Evolutionary conservation across 257 asterid genomes (phyloP), one percentile per base, ranked within the genome.

Genomic region (Apocynum venetum): DNA sequence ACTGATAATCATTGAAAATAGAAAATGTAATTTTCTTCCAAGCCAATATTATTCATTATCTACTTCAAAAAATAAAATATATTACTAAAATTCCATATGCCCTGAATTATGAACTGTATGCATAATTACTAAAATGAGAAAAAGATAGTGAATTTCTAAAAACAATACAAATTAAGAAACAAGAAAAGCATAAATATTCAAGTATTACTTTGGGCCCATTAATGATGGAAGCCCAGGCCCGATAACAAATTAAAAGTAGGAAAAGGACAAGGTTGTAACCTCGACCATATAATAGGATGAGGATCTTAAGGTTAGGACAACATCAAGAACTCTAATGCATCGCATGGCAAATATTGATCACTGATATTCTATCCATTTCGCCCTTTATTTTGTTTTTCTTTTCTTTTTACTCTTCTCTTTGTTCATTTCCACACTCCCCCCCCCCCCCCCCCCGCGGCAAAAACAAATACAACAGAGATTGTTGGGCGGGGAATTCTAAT

Each of bases 261-360:
- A 41, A 66, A 35, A 44, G 14, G 66, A 40, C 79, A 41, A 53
- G 47, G 57, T 71, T 4, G 11, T 44, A 47, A 63, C 75, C 74
- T 75, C 78, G 11, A 78, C 85, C 80, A 82, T 74, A 71, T 74
- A 78, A 61, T 51, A 19, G 66, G 66, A 76, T 44, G 55, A 60
- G 46, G 51, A 78, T 49, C 59, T 40, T 59, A 47, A 67, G 46
- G 47, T 17, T 3, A 35, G 52, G 77, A 80, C 72, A 38, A 80
- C 72, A 48, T 8, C 80, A 40, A 46, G 78, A 36, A 6, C 64
- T 43, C 51, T 68, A 25, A 55, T 17, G 38, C 71, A 79, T 40
- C 74, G 20, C n/a, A 60, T 31, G 78, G 1, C 48, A 8, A 76
- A 67, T 43, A 43, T 38, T 4, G 4, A 53, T 72, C 70, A 68